phyloP scores from a whole-genome alignment of 2,329 filamentous ascomycete species.

The Leptographium flavum region DNA sequence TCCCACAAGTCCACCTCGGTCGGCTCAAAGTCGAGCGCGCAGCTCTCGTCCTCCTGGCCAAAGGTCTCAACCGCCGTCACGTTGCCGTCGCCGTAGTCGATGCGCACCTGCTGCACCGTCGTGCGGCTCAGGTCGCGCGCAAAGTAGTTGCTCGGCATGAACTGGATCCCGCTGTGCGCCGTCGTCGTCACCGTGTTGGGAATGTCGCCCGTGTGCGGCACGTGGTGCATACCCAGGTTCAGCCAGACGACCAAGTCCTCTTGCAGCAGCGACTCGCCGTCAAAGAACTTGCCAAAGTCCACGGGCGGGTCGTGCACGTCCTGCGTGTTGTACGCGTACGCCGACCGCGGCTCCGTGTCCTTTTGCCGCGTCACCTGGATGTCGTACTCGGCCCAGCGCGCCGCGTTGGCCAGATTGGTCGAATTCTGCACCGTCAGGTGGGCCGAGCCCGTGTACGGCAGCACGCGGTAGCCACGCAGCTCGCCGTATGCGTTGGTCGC shows the following conservation, averaged over 20 bases:
- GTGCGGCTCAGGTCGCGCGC: constrained; percentile 22
- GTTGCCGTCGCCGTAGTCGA: constrained; percentile 12
- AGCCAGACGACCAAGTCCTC: constrained; percentile 37
- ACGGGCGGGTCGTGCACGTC: constrained; percentile 31
- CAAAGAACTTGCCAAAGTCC: constrained; percentile 34
- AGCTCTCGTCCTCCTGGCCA: constrained; percentile 5
- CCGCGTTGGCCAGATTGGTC: constrained; percentile 28
- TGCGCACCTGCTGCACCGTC: constrained; percentile 25
- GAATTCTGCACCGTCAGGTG: constrained; percentile 35
- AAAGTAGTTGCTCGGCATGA: constrained; percentile 31
- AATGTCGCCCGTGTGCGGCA: constrained; percentile 36
- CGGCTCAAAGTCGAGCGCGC: constrained; percentile 5
- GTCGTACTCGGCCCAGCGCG: constrained; percentile 34
- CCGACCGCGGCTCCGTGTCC: constrained; percentile 33
- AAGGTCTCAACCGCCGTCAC: constrained; percentile 4
- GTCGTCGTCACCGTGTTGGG: constrained; percentile 38
- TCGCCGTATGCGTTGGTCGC: constrained; percentile 34
- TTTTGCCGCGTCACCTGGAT: constrained; percentile 35
- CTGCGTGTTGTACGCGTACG: constrained; percentile 30
- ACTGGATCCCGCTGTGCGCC: constrained; percentile 27
- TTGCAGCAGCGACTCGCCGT: constrained; percentile 26
- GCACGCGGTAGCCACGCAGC: constrained; percentile 34
- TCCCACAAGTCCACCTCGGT: constrained; percentile 8
- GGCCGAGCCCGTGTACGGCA: constrained; percentile 22
- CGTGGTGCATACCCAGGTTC: constrained; percentile 39